Percentiles rank a stretch among this genome's conserved stretches.
Evolutionary conservation across 2,329 filamentous ascomycete species (phyloP).

Genomic region (Zymoseptoria pseudotritici): DNA sequence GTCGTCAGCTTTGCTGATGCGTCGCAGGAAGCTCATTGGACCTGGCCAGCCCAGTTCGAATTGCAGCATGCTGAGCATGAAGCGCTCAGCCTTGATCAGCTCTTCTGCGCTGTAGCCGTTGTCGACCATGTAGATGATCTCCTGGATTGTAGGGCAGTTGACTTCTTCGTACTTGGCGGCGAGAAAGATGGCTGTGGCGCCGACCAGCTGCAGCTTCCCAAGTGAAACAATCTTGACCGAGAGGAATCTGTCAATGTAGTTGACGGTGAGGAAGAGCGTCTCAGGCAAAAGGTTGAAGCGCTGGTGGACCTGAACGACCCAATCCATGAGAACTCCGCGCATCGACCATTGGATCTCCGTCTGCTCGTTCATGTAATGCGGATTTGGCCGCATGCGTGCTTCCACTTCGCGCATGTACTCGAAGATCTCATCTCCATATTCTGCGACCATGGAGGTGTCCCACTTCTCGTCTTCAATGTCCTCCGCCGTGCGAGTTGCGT

Average conservation of each 20-base stretch:
- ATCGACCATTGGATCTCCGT: conserved; percentile 97
- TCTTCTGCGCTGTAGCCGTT: conserved; percentile 81
- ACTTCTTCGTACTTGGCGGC: conserved; percentile 99
- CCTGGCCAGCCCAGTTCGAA: conserved; percentile 98
- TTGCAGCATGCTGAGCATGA: conserved; percentile 94
- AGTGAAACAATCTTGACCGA: conserved; percentile 91
- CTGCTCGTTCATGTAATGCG: conserved; percentile 94
- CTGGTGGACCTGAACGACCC: conserved; percentile 91
- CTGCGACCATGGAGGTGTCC: conserved; percentile 96
- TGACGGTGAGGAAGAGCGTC: conserved; percentile 88
- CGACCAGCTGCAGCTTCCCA: conserved; percentile 89
- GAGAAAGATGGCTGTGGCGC: conserved; percentile 89
- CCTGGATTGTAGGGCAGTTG: conserved; percentile 87
- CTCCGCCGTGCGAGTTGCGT: conserved; percentile 57
- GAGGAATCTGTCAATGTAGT: conserved; percentile 95
- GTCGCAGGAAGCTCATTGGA: conserved; percentile 93
- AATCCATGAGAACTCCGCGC: conserved; percentile 95
- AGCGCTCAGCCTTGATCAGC: conserved; percentile 92
- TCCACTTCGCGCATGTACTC: conserved; percentile 84
- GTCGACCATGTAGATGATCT: conserved; percentile 99
- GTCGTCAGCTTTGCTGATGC: conserved; percentile 97
- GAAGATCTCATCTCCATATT: conserved; percentile 95
- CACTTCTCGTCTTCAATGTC: conserved; percentile 83
- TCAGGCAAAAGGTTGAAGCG: conserved; percentile 88
- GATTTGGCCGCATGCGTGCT: conserved; percentile 76